Evolutionary conservation across 2,329 filamentous ascomycete genomes (phyloP), one percentile per base, ranked within the genome.

Genomic region (Fusarium sp.): DNA sequence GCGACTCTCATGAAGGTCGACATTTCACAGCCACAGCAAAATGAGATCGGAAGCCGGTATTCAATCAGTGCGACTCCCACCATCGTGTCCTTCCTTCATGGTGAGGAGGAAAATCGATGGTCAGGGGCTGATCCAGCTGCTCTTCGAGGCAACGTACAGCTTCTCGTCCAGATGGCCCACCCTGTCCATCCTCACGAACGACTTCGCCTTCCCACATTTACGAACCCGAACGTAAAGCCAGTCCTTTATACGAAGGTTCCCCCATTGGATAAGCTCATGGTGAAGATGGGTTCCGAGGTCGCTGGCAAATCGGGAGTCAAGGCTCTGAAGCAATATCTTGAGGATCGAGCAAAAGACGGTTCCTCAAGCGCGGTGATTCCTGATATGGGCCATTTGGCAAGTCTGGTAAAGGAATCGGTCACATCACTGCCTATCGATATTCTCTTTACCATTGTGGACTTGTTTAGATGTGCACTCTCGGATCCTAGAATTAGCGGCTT

Each of bases 1-100:
- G 90, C 89, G 5, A 82, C 88, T 0, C 86, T 98, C 49, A 90
- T 98, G 81, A 96, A 97, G 76, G 89, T 97, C 14, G 94, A 98
- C 76, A 89, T 93, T 49, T 89, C 89, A 18, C 82, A 85, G 14
- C 89, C 89, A 16, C 82, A 86, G 20, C 89, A 91, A 4, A 87
- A 85, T 59, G 88, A 88, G 65, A 88, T 93, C 49, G 89, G 86
- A 25, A 84, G 84, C 43, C 86, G 85, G 63, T 97, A 92, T 76
- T 82, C 85, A 3, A 87, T 98, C 54, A 86, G 88, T 4, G 91
- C 91, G 6, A 97, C 94, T 0, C 95, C 95, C 1, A 97, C 94
- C 0, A 97, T 98, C 75, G 88, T 96, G 75, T 95, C 93, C 0
- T 97, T 94, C 76, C 80, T 95, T 11, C 90, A 87, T 55, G 93